Base-by-base conservation (phyloP, 139 green algal genomes). In the Closterium sp. region DNA sequence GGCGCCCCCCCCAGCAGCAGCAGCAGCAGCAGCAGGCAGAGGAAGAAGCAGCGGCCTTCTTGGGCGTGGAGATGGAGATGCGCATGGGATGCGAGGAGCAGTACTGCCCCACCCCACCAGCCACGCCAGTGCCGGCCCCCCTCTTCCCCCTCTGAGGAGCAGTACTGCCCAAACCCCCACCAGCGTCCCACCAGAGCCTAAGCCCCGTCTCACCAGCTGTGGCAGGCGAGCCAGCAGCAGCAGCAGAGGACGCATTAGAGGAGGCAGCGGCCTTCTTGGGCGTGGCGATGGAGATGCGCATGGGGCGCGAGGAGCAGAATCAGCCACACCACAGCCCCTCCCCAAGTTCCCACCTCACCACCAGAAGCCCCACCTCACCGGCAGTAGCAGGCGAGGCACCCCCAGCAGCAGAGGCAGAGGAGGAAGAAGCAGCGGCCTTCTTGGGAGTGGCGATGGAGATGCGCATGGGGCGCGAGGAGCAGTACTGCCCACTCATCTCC, bases 401-500 rank as follows among this genome's bases (percentile, higher is more conserved):
- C 32, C 9, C 85, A 87, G 62, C 62, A 79, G 62, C 85, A 87
- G 85, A 31, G n/a, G 79, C 79, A 86, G 85, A 19, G 32, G 28
- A 87, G 27, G 28, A 22, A 10, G 28, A 87, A 2, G 28, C 85
- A 34, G 28, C 85, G 9, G 92, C n/a, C 92, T 95, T 95, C 70
- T 92, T 92, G 22, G 92, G 89, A 28, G 88, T 95, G 30, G 94
- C 94, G n/a, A 90, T 31, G 31, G 45, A 89, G 31, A 95, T 95
- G 70, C 94, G 90, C 94, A 95, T 95, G 31, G 86, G 88, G 31
- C 94, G 86, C 29, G 50, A 92, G 29, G 70, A 91, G 89, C 92
- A 95, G 70, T 92, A 92, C 91, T 92, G n/a, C 10, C 97, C 97
- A 90, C 97, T 97, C 98, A 99, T 99, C 89, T 98, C 96, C 0